Conservation (phyloP, 352 stramenopile species). For the Thalassiosira hispida region DNA sequence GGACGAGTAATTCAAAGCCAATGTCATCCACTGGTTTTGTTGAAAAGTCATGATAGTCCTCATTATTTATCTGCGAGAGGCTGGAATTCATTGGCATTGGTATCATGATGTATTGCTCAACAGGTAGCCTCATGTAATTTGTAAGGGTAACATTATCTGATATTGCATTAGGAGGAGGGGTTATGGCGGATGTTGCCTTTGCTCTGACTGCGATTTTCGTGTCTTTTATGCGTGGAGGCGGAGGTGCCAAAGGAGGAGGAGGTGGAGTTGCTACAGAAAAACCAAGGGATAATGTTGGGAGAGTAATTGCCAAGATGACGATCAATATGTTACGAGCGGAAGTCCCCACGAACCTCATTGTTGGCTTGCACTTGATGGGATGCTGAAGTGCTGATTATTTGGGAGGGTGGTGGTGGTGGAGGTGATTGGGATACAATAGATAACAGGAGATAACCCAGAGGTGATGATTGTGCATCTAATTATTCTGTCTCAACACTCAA, state of each 20-base stretch:
- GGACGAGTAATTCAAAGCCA: conserved; percentile 53
- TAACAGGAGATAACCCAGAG: no score
- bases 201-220: conserved; percentile 43
- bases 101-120: conserved; percentile 59
- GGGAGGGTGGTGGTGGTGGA: no score
- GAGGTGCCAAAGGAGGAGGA: neutral
- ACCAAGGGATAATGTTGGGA: neutral
- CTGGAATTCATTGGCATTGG: conserved; percentile 53
- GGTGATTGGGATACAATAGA: no score
- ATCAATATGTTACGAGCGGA: no score
- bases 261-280: conserved; percentile 3
- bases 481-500: no score
- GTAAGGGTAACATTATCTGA: conserved; percentile 40
- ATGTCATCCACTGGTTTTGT: neutral
- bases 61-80: conserved; percentile 27
- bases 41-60: neutral
- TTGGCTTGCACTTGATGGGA: no score
- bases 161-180: conserved; percentile 9
- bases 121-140: conserved; percentile 54
- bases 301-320: conserved; percentile 10
- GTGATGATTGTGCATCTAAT: no score
- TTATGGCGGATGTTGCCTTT: conserved; percentile 20
- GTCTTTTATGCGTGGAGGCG: conserved; percentile 17
- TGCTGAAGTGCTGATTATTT: no score
- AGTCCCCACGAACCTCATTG: no score